Evolutionary conservation across 2,329 filamentous ascomycete species (phyloP).

Genomic region (Trichophyton schoenleinii): DNA sequence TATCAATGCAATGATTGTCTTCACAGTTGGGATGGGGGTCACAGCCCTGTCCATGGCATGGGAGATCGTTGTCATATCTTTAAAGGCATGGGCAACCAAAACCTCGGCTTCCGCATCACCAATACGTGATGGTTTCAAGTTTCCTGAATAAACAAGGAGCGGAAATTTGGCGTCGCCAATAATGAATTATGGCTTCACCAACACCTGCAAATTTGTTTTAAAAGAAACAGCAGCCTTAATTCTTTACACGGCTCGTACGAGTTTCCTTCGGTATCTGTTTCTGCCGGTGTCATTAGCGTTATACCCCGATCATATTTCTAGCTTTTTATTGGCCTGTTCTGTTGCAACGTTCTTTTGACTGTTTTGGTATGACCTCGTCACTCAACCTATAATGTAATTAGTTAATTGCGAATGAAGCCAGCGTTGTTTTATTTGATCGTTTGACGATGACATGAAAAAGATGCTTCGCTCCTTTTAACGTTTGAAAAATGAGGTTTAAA

Average conservation of each 20-base stretch:
- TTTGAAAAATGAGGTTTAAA: not conserved
- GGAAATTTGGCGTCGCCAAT: not conserved
- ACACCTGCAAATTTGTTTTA: not conserved
- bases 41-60: constrained; percentile 77
- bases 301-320: not conserved
- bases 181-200: not conserved
- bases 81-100: constrained; percentile 73
- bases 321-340: not conserved
- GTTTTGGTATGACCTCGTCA: not conserved
- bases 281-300: not conserved
- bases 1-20: constrained; percentile 84
- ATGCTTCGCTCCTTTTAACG: not conserved
- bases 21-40: constrained; percentile 75
- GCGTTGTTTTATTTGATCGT: not conserved
- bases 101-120: constrained; percentile 20
- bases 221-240: not conserved
- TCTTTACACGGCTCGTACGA: not conserved
- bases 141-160: not conserved
- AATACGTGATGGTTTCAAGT: not conserved
- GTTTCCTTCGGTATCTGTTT: not conserved
- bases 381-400: not conserved
- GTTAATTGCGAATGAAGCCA: not conserved
- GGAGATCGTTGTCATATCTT: constrained; percentile 60
- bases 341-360: not conserved
- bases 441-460: not conserved